Evolutionary conservation across 306 rosid genomes (phyloP).

Genomic region (Rosa chinensis): DNA sequence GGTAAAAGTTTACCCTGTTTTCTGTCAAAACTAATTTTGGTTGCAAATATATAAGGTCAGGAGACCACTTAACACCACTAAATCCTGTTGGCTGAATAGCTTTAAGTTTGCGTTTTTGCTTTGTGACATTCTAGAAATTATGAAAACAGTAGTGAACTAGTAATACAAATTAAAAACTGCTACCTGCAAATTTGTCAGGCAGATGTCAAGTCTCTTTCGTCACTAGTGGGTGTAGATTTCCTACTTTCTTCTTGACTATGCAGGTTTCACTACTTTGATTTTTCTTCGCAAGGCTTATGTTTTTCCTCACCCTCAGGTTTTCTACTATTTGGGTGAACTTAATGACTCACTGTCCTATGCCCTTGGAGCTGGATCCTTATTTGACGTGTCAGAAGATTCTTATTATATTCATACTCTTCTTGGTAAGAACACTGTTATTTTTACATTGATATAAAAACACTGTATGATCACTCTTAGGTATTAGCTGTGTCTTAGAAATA

Average conservation of each 20-base stretch:
- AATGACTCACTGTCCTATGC: conserved; percentile 92
- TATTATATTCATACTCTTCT: conserved; percentile 95
- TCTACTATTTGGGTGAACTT: conserved; percentile 94
- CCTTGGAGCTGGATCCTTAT: conserved; percentile 91
- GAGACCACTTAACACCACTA: neutral
- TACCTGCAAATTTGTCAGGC: neutral
- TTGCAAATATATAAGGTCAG: neutral
- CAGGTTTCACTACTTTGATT: neutral
- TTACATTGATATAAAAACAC: neutral
- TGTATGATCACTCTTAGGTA: neutral
- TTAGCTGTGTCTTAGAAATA: neutral
- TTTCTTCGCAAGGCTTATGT: neutral
- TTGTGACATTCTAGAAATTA: neutral
- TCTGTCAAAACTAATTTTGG: neutral
- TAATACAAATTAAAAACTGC: neutral
- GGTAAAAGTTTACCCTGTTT: conserved; percentile 39
- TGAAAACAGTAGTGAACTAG: neutral
- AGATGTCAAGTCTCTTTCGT: conserved; percentile 1
- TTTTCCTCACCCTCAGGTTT: conserved; percentile 52
- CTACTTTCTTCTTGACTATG: neutral
- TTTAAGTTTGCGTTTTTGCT: neutral
- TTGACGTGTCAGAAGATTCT: conserved; percentile 91
- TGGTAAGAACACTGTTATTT: conserved; percentile 47
- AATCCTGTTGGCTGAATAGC: neutral
- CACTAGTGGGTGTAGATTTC: neutral